These are phyloP conservation scores for Diaporthe sp. DNA, from an alignment of 2,329 filamentous ascomycete genomes.

Conservation along the genomic window DNA sequence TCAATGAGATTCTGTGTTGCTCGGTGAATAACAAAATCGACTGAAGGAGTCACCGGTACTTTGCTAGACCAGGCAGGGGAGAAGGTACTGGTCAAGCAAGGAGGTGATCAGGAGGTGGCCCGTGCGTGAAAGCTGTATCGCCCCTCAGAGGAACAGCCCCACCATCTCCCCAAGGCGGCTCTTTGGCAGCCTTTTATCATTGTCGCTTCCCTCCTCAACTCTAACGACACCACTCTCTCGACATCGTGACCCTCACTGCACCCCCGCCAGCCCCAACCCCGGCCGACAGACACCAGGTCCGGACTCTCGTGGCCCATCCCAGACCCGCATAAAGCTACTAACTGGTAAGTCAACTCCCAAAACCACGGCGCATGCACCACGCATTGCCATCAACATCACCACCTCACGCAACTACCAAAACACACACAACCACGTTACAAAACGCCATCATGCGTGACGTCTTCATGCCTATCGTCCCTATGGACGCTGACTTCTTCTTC, in stretches of 20 bases:
- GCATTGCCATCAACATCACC: neutral
- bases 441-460: neutral
- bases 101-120: conserved; percentile 6
- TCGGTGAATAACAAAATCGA: neutral
- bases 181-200: conserved; percentile 34
- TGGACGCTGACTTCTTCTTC: neutral
- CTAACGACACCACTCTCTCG: conserved; percentile 30
- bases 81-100: neutral
- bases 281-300: neutral
- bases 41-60: neutral
- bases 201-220: neutral
- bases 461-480: neutral
- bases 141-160: conserved; percentile 39
- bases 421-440: too few species aligned
- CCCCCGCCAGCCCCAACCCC: neutral
- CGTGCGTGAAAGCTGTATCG: conserved; percentile 21
- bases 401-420: neutral
- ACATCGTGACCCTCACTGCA: neutral
- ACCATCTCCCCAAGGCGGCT: conserved; percentile 38
- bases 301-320: neutral
- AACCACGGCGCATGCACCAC: neutral
- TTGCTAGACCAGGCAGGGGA: neutral
- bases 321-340: neutral
- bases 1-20: neutral
- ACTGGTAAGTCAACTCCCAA: conserved; percentile 3